Evolutionary conservation across 306 rosid genomes (phyloP), one percentile per base, ranked within the genome.

Genomic region (Comarum palustre): DNA sequence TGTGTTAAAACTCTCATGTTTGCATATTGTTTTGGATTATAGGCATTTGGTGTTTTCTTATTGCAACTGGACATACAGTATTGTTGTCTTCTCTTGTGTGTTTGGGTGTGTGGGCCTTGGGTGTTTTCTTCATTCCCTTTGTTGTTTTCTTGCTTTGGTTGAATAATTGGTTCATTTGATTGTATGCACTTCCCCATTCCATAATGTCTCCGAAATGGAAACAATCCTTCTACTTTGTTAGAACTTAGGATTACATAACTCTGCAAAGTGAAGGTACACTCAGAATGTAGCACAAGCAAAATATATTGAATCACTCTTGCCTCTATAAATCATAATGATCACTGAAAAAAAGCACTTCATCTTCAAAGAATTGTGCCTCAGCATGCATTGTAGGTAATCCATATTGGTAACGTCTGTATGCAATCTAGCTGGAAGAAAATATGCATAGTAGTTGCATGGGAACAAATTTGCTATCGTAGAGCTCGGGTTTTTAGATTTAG

Each of bases 71-170:
- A 8, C 7, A 13, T 19, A 2, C 8, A 32, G 16, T 32, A 31
- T 62, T 41, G 70, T 24, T 66, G 34, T 41, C 22, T 46, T 67
- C 5, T 45, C 22, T 16, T 17, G n/a, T 69, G 41, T 10, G 15
- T 17, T 48, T 69, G 60, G 73, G 73, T 69, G 47, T 16, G 63
- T 69, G 73, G 74, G 36, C 34, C 63, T 69, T 34, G 20, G 48
- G 34, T n/a, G 22, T 69, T 27, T 31, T 32, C 13, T 31, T 32
- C n/a, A 58, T 34, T 48, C 68, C 25, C 22, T 31, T 13, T 14
- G 64, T 52, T 51, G 62, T 51, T 51, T 51, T 41, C 7, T 32
- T 48, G 45, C 22, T 27, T 68, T 47, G 4, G 13, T 50, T n/a
- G 20, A n/a, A 48, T 50, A 41, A 10, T 29, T 31, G 73, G 20